Conservation (phyloP, 169 alveolate species). For the Blepharisma undulans region DNA sequence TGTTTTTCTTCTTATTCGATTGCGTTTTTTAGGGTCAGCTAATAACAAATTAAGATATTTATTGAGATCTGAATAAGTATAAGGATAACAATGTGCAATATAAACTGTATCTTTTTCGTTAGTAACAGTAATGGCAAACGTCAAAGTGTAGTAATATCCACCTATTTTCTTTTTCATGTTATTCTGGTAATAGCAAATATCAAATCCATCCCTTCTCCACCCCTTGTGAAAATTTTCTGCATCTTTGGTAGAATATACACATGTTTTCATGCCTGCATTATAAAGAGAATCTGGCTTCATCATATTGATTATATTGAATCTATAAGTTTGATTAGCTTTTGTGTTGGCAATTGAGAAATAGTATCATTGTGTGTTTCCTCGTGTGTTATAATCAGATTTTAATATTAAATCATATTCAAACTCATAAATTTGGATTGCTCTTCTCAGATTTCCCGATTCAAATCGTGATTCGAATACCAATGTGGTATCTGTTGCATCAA, state of each 20-base stretch:
- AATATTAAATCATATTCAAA: constrained; percentile 84
- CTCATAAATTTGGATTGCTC: constrained; percentile 80
- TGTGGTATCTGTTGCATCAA: constrained; percentile 42
- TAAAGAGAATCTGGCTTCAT: constrained; percentile 79
- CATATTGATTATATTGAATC: constrained; percentile 71
- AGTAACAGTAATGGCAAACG: constrained; percentile 72
- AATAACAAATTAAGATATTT: constrained; percentile 59
- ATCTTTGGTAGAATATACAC: constrained; percentile 61
- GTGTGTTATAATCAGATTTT: constrained; percentile 89
- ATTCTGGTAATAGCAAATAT: constrained; percentile 30
- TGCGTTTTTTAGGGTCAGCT: constrained; percentile 63
- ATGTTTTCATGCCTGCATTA: constrained; percentile 84
- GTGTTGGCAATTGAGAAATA: constrained; percentile 76
- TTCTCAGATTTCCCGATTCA: constrained; percentile 89
- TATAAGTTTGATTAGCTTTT: constrained; percentile 48
- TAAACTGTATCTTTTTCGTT: constrained; percentile 77
- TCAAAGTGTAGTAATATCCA: constrained; percentile 60
- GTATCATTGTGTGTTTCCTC: constrained; percentile 91
- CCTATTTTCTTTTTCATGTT: constrained; percentile 43
- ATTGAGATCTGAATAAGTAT: constrained; percentile 78
- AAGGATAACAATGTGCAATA: constrained; percentile 85
- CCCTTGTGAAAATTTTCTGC: not conserved
- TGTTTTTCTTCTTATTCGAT: constrained; percentile 67
- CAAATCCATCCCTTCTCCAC: constrained; percentile 65
- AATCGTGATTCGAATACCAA: constrained; percentile 89